Evolutionary conservation across 768 basidiomycete genomes (phyloP).

Genomic region (Podaxis sp.): DNA sequence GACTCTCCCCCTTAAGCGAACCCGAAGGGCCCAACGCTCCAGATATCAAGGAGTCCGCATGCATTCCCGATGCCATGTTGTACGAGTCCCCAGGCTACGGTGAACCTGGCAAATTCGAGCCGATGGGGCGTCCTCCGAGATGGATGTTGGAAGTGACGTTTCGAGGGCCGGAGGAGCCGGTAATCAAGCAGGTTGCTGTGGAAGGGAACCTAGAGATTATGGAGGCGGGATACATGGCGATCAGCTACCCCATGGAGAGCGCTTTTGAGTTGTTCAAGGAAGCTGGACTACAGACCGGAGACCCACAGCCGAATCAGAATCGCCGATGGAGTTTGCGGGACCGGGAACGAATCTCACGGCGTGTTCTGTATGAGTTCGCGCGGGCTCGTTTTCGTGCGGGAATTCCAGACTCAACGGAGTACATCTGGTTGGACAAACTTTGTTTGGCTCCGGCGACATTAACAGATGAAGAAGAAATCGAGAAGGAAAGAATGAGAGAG

Average conservation of each 20-base stretch:
- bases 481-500: not conserved
- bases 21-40: too few relatives aligned
- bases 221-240: not conserved
- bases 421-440: not conserved
- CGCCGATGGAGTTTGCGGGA: not conserved
- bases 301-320: not conserved
- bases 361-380: not conserved
- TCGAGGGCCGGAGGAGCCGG: not conserved
- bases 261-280: not conserved
- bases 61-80: not conserved
- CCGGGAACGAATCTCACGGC: not conserved
- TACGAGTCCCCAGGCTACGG: not conserved
- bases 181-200: not conserved
- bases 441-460: not conserved
- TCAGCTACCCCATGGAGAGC: slow-evolving; percentile 1
- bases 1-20: too few relatives aligned
- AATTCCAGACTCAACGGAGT: not conserved
- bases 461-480: not conserved
- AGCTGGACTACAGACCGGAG: not conserved
- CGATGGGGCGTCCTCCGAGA: not conserved
- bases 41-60: not conserved
- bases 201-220: not conserved
- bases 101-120: too few relatives aligned
- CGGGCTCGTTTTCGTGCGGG: not conserved
- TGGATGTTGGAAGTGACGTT: slow-evolving; percentile 1